A percentile compares a stretch with the other conserved stretches of the same genome.
Evolutionary conservation across 352 stramenopile genomes (phyloP).

Genomic region (Plasmopara viticola): DNA sequence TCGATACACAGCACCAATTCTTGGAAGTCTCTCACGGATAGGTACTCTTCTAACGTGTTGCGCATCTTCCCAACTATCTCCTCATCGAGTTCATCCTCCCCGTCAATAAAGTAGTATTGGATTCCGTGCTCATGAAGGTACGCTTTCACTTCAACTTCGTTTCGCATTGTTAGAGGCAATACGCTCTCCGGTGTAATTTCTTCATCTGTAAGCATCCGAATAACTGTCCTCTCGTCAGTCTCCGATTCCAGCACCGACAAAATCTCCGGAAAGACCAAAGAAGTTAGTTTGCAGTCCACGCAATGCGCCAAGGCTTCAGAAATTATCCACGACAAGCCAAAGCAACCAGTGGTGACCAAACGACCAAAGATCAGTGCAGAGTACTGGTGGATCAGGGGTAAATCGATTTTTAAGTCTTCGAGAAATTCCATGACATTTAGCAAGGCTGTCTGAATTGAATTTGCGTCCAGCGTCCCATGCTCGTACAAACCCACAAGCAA

Average conservation of each 20-base stretch:
- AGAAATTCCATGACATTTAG: constrained; percentile 75
- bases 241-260: constrained; percentile 69
- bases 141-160: constrained; percentile 39
- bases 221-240: constrained; percentile 53
- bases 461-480: constrained; percentile 49
- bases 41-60: constrained; percentile 70
- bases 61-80: constrained; percentile 60
- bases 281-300: constrained; percentile 57
- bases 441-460: constrained; percentile 64
- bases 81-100: constrained; percentile 53
- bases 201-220: constrained; percentile 75
- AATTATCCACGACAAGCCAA: constrained; percentile 80
- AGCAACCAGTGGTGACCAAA: constrained; percentile 72
- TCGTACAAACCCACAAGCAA: constrained; percentile 76
- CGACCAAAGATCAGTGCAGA: constrained; percentile 63
- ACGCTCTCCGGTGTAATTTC: constrained; percentile 55
- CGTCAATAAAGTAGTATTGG: constrained; percentile 58
- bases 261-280: constrained; percentile 65
- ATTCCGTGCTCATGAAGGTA: constrained; percentile 66
- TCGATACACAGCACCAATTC: constrained; percentile 74
- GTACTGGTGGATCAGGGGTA: constrained; percentile 78
- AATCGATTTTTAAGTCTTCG: constrained; percentile 83
- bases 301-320: constrained; percentile 43
- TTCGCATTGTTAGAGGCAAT: constrained; percentile 35
- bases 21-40: constrained; percentile 63